phyloP scores from a whole-genome alignment of 257 asterid species.

The Penstemon davidsonii region DNA sequence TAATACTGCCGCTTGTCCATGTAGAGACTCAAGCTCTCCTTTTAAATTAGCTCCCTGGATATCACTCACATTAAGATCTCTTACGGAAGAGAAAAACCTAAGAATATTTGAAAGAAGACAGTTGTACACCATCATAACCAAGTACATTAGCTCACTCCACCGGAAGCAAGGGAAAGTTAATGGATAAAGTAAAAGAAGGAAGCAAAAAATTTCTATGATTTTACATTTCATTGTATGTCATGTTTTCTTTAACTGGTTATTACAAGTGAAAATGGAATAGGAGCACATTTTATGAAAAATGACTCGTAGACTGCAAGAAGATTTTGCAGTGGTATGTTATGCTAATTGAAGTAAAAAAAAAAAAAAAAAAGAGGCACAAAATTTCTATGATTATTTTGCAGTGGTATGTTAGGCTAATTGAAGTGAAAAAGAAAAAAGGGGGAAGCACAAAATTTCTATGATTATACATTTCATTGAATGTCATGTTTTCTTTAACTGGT shows the following conservation, averaged over 20 bases:
- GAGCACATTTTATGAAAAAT: background rate
- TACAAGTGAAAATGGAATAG: background rate
- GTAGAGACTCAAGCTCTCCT: conserved; percentile 75
- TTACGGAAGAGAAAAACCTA: conserved; percentile 16
- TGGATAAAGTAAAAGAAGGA: background rate
- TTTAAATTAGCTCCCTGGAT: conserved; percentile 70
- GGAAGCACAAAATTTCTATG: conserved; percentile 1
- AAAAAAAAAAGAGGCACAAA: background rate
- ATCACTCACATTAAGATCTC: conserved; percentile 32
- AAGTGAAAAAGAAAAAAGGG: background rate
- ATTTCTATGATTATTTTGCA: conserved; percentile 2
- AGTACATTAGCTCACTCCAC: conserved; percentile 19
- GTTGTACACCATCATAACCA: conserved; percentile 17
- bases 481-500: too few relatives aligned
- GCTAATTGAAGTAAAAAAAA: too few relatives aligned
- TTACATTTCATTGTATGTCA: background rate
- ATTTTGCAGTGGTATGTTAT: background rate
- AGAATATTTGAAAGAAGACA: conserved; percentile 8
- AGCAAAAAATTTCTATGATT: background rate
- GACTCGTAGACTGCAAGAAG: background rate
- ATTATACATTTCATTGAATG: background rate
- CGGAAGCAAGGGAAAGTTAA: conserved; percentile 13
- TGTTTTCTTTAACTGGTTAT: conserved; percentile 18
- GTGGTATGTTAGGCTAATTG: background rate
- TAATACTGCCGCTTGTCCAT: conserved; percentile 93